Conservation (phyloP, 2,329 filamentous ascomycete genomes). For the Sporothrix schenckii region DNA sequence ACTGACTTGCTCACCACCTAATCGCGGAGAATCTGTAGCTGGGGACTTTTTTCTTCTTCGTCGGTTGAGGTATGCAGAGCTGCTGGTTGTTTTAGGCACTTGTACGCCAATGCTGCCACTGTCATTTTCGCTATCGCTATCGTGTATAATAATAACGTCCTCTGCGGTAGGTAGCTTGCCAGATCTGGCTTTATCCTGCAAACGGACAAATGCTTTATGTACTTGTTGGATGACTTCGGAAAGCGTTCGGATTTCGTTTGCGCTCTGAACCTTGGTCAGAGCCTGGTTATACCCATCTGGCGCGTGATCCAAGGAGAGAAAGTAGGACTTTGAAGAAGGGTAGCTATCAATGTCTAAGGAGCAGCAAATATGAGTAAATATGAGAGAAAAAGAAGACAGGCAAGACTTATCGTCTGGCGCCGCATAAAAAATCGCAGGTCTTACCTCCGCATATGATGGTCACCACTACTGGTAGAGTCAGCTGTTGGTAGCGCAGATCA, state of each 20-base stretch:
- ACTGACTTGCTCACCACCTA: no score
- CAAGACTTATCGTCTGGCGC: neutral
- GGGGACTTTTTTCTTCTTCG: neutral
- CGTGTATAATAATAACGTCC: neutral
- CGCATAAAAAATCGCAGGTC: no score
- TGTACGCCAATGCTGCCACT: slow-evolving; percentile 36
- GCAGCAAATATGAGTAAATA: neutral
- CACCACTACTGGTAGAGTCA: neutral
- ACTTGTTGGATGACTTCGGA: neutral
- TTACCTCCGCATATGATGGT: slow-evolving; percentile 20
- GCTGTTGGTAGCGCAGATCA: neutral
- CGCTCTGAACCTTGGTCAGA: neutral
- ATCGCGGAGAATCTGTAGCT: neutral
- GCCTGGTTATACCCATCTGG: neutral
- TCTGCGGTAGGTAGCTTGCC: neutral
- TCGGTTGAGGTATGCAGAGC: neutral
- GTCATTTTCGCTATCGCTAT: neutral
- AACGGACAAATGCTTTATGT: neutral
- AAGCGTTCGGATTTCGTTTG: neutral
- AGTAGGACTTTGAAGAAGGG: neutral
- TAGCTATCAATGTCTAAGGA: slow-evolving; percentile 20
- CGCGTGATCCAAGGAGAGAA: slow-evolving; percentile 10
- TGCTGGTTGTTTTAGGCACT: neutral
- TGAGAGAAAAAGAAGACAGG: neutral
- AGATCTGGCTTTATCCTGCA: neutral